Percentiles rank a stretch among this genome's conserved stretches.
phyloP scores from a whole-genome alignment of 2,329 filamentous ascomycete species.

The Colletotrichum sp. region DNA sequence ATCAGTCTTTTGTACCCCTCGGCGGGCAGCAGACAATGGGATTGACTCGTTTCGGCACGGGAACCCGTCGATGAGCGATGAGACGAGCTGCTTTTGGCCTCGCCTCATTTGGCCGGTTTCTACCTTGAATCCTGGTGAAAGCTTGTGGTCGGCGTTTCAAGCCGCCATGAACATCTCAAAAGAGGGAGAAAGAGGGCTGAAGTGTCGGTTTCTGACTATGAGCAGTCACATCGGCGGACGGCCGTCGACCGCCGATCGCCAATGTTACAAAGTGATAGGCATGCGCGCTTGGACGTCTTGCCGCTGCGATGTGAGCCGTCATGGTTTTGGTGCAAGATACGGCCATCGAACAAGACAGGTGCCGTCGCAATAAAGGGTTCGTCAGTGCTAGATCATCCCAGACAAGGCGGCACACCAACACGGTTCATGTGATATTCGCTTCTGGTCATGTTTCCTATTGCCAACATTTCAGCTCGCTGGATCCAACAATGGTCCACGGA shows the following conservation, averaged over 20 bases:
- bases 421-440: not conserved
- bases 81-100: not conserved
- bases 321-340: not conserved
- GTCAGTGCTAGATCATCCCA: not conserved
- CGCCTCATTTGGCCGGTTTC: not conserved
- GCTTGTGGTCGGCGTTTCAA: not conserved
- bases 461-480: not conserved
- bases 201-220: not conserved
- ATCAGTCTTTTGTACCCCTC: not conserved
- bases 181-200: not conserved
- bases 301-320: not conserved
- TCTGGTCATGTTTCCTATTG: not conserved
- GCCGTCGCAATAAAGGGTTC: not conserved
- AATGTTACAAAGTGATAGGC: not conserved
- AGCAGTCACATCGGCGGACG: not conserved
- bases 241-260: not conserved
- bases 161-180: not conserved
- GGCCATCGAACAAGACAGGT: not conserved
- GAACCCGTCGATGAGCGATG: not conserved
- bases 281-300: not conserved
- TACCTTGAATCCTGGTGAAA: not conserved
- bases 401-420: not conserved
- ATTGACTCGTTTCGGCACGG: not conserved
- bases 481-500: not conserved
- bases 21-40: not conserved